Evolutionary conservation across 306 rosid genomes (phyloP), one percentile per base, ranked within the genome.

Genomic region (Cicer cuneatum): DNA sequence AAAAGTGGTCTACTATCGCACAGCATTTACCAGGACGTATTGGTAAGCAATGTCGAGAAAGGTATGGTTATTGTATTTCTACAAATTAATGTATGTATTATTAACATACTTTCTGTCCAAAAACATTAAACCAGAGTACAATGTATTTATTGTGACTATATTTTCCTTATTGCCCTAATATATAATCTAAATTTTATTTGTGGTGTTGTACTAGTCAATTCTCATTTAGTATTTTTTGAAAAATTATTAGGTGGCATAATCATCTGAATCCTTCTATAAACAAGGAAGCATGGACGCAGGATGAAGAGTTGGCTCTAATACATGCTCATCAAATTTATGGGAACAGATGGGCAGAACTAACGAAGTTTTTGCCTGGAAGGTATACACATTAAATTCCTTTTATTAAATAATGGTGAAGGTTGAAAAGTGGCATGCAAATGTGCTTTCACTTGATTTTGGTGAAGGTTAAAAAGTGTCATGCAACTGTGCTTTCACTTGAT

Each of bases 31-130:
- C 97, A 47, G 99, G 99, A 78, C 97, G 99, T n/a, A 95, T 92
- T 71, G 99, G 99, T 61, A 95, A 95, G 88, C 99, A 95, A 79
- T 95, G 99, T 61, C 90, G 99, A 56, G 99, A 95, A 95, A 95
- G 99, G 99, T 95, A 90, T 62, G 92, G 29, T 21, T 10, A 63
- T 7, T 52, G 29, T 47, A 29, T 56, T 46, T 76, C 52, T 42
- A 64, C 70, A 68, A 19, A 41, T 67, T 73, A 45, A 60, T 52
- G 49, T 2, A 24, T 49, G 66, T 4, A 24, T 49, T 60, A 71
- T 56, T 51, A 49, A 15, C n/a, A 40, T 75, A 54, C 19, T 74
- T 37, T 48, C 10, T 66, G 71, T 66, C 75, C 64, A 16, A 69
- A 79, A 73, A 47, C 38, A 33, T 12, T 56, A 73, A 74, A 46